Evolutionary conservation across 352 stramenopile genomes (phyloP).

Genomic region (Phytophthora boehmeriae): DNA sequence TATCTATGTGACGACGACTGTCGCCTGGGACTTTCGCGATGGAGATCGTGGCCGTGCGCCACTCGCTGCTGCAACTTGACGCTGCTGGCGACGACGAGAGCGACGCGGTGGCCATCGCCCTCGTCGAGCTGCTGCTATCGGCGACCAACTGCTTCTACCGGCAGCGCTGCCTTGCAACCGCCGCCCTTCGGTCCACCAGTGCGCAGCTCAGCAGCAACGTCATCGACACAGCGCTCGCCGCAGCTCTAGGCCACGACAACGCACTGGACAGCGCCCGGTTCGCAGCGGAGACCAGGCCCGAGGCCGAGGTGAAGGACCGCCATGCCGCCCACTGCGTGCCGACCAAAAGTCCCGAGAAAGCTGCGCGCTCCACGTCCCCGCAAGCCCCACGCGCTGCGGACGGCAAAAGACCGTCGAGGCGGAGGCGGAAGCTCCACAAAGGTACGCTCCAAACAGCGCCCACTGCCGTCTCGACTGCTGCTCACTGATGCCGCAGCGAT

Average conservation of each 20-base stretch:
- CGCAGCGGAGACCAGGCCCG: constrained; percentile 24
- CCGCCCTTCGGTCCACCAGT: constrained; percentile 34
- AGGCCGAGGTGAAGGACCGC: constrained; percentile 41
- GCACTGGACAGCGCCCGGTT: constrained; percentile 25
- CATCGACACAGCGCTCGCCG: constrained; percentile 42
- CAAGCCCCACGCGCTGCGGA: constrained; percentile 18
- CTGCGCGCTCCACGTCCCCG: constrained; percentile 10
- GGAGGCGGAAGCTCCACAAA: constrained; percentile 14
- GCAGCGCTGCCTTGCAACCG: constrained; percentile 38
- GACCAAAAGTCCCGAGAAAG: constrained; percentile 38
- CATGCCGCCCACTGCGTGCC: constrained; percentile 56
- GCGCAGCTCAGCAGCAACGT: constrained; percentile 39
- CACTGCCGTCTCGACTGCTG: neutral
- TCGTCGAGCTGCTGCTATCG: constrained; percentile 56
- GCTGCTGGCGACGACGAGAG: constrained; percentile 55
- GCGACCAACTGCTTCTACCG: constrained; percentile 62
- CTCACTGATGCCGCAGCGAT: neutral
- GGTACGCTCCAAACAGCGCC: constrained; percentile 3
- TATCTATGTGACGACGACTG: too few species aligned
- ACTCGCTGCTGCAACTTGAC: constrained; percentile 34
- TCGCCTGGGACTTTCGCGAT: too few species aligned
- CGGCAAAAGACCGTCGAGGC: constrained; percentile 17
- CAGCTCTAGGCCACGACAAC: constrained; percentile 31
- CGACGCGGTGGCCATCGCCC: constrained; percentile 53
- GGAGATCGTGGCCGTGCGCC: constrained; percentile 49